phyloP scores from a whole-genome alignment of 2,329 filamentous ascomycete genomes.

The Canariomyces notabilis region DNA sequence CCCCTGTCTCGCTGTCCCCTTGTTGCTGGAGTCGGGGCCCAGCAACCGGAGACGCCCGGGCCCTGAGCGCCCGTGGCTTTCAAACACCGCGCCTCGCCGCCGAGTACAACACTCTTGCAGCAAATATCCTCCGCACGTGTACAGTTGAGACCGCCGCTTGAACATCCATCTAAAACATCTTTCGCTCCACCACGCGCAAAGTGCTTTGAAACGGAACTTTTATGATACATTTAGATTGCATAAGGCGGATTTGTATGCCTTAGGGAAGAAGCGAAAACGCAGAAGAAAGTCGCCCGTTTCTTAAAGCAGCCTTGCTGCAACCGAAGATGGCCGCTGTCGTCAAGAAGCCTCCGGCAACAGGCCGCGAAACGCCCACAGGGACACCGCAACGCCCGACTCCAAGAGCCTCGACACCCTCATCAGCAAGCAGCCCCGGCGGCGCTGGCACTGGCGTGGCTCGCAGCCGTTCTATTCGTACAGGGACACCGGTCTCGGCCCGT shows the following conservation, averaged over 20 bases:
- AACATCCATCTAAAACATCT: not conserved
- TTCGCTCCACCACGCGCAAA: not conserved
- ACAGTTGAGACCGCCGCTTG: not conserved
- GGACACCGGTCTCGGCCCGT: constrained; percentile 67
- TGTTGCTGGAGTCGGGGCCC: constrained; percentile 13
- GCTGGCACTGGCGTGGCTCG: constrained; percentile 41
- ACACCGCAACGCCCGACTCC: constrained; percentile 33
- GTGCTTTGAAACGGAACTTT: not conserved
- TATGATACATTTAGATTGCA: not conserved
- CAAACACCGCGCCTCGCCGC: constrained; percentile 13
- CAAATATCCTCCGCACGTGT: constrained; percentile 7
- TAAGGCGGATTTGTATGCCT: too few species aligned
- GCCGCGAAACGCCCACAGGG: constrained; percentile 41
- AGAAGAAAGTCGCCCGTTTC: too few species aligned
- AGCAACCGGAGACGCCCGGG: too few species aligned
- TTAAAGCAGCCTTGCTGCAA: not conserved
- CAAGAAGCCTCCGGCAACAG: constrained; percentile 48
- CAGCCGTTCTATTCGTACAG: constrained; percentile 60
- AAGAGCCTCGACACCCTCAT: constrained; percentile 46
- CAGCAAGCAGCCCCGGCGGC: constrained; percentile 37
- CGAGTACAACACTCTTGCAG: constrained; percentile 8
- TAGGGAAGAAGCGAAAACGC: too few species aligned
- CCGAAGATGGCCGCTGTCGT: constrained; percentile 45
- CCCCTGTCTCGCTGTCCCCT: constrained; percentile 7
- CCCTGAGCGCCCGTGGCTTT: constrained; percentile 17